phyloP scores from a whole-genome alignment of 2,329 filamentous ascomycete genomes.

The Zasmidium citrigriseum region DNA sequence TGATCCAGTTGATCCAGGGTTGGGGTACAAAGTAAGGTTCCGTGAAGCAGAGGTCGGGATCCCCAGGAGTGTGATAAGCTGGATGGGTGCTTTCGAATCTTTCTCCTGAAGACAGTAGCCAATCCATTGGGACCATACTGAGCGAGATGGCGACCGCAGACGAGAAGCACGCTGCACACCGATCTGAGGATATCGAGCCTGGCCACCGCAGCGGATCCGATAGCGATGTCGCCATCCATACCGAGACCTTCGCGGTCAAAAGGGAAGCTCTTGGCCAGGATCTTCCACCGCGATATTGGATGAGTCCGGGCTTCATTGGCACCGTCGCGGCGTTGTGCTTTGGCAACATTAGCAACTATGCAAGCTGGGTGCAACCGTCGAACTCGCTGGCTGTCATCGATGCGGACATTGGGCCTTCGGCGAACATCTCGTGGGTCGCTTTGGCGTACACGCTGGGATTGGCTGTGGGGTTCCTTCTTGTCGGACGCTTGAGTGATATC shows the following conservation, averaged over 20 bases:
- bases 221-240: conserved; percentile 13
- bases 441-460: conserved; percentile 3
- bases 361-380: neutral
- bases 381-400: conserved; percentile 1
- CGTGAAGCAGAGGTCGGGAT: neutral
- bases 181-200: neutral
- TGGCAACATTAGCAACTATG: conserved; percentile 15
- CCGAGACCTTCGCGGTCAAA: conserved; percentile 17
- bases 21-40: neutral
- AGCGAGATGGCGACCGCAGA: neutral
- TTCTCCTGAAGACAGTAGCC: neutral
- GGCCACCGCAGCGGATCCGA: neutral
- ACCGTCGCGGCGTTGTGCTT: conserved; percentile 15
- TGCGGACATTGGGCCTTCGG: neutral
- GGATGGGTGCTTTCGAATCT: neutral
- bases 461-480: conserved; percentile 4
- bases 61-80: neutral
- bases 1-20: neutral
- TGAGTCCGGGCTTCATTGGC: conserved; percentile 11
- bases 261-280: conserved; percentile 12
- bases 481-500: conserved; percentile 8
- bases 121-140: neutral
- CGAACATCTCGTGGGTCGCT: conserved; percentile 1
- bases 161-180: neutral
- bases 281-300: conserved; percentile 12